Base-by-base conservation (phyloP, 202 grass and related monocot species). In the Elaeis oleifera region DNA sequence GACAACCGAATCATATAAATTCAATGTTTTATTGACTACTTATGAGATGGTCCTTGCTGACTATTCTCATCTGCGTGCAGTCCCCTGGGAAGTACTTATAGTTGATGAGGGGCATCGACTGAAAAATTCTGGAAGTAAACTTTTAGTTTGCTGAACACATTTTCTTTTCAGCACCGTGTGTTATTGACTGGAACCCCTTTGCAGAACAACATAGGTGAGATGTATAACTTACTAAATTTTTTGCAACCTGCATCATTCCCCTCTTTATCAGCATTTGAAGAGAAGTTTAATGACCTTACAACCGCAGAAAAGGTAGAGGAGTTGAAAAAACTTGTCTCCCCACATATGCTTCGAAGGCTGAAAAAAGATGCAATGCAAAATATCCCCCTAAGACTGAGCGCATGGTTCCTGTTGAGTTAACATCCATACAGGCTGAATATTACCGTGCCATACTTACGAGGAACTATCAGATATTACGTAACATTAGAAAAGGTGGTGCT, bases 331-430 rank as follows among this genome's bases (percentile, higher is more conserved):
- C 94, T 99, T 67, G 94, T 99, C 64, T 79, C 94, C 56, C 94
- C 94, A 69, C 94, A 99, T 79, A 99, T 99, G 94, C 88, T 94
- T 60, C 77, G 94, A 53, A 78, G 94, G 73, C 76, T 99, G 36
- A 99, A 99, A 70, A 99, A 89, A 58, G 94, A 99, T 84, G 94
- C 94, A 67, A 99, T 99, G 94, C 80, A 94, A 75, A 99, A 99
- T 58, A 99, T 99, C 16, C 94, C 94, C 94, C 94, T 13, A 99
- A 99, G 85, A 99, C 88, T 2, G 94, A 99, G 66, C 80, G 80
- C 63, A 91, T 94, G 77, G 88, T 99, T 61, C 94, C 94, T 54
- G 88, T 99, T 67, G 94, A 99, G 67, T 69, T 99, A 69, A 89
- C 94, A 74, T 94, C 94, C 49, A 94, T 99, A 64, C 94, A 99